phyloP scores from a whole-genome alignment of 108 stramenopile species.

The Nitzschia putrida region DNA sequence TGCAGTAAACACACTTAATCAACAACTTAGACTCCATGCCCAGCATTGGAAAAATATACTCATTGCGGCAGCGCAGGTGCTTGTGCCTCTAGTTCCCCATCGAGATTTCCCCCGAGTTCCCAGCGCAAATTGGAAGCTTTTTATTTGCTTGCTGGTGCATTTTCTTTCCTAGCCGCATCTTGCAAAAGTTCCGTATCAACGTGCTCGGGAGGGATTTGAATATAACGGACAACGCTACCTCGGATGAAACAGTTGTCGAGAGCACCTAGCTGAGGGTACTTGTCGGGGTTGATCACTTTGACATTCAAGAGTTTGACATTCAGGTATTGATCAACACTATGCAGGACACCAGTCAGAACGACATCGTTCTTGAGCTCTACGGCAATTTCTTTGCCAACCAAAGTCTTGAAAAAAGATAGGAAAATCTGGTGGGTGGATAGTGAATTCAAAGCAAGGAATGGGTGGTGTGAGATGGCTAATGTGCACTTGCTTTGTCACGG shows the following conservation, averaged over 20 bases:
- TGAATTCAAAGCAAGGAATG: neutral
- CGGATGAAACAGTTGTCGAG: constrained; percentile 97
- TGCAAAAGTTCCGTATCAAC: constrained; percentile 97
- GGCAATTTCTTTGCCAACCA: constrained; percentile 96
- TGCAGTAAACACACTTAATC: no score
- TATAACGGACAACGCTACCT: constrained; percentile 97
- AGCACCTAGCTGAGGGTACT: constrained; percentile 83
- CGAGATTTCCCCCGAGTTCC: no score
- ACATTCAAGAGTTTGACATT: constrained; percentile 96
- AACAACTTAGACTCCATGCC: no score
- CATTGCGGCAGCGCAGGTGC: no score
- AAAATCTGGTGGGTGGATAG: constrained; percentile 74
- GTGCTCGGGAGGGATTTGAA: constrained; percentile 93
- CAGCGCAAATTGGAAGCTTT: neutral
- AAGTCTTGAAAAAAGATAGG: constrained; percentile 99
- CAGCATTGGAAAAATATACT: no score
- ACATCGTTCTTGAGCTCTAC: constrained; percentile 99
- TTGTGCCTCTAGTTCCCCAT: no score
- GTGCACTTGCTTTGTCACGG: no score
- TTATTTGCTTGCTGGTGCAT: constrained; percentile 58
- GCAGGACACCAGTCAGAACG: constrained; percentile 91
- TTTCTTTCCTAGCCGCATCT: constrained; percentile 97
- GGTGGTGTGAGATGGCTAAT: neutral
- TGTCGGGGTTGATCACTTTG: constrained; percentile 85
- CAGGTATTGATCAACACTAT: constrained; percentile 98